Evolutionary conservation across 2,329 filamentous ascomycete species (phyloP).

Genomic region (Paracoccidioides lutzii): DNA sequence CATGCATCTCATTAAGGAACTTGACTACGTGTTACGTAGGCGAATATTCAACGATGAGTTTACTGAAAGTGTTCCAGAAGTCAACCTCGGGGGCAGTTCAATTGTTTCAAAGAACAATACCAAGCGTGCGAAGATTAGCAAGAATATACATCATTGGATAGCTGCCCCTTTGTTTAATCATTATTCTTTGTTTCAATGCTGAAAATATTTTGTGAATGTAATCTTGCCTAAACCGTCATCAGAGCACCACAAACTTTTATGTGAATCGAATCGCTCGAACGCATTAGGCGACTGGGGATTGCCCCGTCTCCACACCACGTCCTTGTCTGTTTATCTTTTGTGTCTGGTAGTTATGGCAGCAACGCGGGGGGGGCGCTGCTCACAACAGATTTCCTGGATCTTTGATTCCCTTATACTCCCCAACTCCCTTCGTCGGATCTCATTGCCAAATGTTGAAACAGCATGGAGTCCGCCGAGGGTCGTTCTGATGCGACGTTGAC

Average conservation of each 20-base stretch:
- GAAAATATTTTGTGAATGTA: background rate
- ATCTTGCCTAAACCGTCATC: background rate
- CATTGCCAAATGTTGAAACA: background rate
- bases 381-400: background rate
- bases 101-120: background rate
- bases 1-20: no score
- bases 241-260: background rate
- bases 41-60: background rate
- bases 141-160: background rate
- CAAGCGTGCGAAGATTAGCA: background rate
- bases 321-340: background rate
- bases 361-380: no score
- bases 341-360: background rate
- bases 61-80: background rate
- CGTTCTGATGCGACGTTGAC: background rate
- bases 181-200: background rate
- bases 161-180: background rate
- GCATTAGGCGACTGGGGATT: background rate
- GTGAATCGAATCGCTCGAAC: background rate
- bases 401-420: background rate
- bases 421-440: background rate
- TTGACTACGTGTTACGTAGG: background rate
- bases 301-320: background rate
- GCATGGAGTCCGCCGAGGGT: constrained; percentile 1
- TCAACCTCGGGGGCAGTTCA: background rate